Conservation (phyloP, 768 basidiomycete species). For the Lentinula sp. region DNA sequence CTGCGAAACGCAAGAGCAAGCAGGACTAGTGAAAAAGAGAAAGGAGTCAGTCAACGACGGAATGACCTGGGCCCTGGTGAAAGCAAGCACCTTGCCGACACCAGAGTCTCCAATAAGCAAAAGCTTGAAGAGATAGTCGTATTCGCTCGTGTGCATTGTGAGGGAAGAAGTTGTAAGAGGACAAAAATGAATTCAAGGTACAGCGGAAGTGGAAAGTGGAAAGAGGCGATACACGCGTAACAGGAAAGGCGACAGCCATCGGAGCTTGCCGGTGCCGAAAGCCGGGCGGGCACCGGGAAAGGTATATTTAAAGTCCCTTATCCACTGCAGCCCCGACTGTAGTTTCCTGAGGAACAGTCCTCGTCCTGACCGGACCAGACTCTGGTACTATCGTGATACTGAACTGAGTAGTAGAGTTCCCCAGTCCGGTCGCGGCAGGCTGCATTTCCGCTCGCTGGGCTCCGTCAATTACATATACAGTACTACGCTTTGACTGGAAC, state of each 20-base stretch:
- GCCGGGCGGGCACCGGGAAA: background rate
- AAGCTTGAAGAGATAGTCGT: constrained; percentile 95
- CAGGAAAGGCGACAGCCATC: background rate
- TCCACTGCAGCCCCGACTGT: too few species aligned
- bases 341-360: too few species aligned
- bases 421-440: too few species aligned
- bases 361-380: too few species aligned
- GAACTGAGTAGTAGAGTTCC: too few species aligned
- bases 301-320: background rate
- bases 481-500: background rate
- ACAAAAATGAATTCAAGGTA: constrained; percentile 19
- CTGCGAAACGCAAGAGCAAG: constrained; percentile 85
- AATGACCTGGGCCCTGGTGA: constrained; percentile 3
- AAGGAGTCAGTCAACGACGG: constrained; percentile 9
- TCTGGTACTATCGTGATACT: too few species aligned
- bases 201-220: constrained; percentile 17
- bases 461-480: background rate
- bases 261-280: background rate
- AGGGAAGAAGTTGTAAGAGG: constrained; percentile 16
- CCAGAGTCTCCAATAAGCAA: constrained; percentile 94
- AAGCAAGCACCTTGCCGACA: constrained; percentile 73
- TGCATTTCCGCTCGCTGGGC: too few species aligned
- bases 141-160: constrained; percentile 86
- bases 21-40: constrained; percentile 59
- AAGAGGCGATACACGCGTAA: constrained; percentile 3